Evolutionary conservation across 139 green algal species (phyloP), one percentile per base, ranked within the genome.

Genomic region (Coelastrella sp.): DNA sequence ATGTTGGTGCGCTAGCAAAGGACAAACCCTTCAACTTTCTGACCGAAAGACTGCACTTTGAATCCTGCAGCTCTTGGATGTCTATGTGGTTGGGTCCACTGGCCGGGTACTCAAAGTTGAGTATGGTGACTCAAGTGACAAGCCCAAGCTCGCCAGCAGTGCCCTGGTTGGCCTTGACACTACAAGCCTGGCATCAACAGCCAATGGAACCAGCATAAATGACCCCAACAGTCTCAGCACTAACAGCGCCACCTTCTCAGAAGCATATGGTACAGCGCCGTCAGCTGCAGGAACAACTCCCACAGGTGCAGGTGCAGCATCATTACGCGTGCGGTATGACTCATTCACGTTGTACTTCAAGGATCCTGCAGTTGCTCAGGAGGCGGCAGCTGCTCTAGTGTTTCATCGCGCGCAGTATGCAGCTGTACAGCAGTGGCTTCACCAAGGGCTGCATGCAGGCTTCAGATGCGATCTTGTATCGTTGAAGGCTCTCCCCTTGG

Each of bases 391-490:
- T 21, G 72, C 72, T 4, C 48, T 80, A 30, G 15, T 80, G 45
- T 80, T 67, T 21, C 48, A 80, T 30, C 72, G 48, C 6, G 72
- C 72, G 8, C 72, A 80, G 48, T 43, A 80, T 34, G 72, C 72
- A 67, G 72, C 72, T 23, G 51, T 66, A n/a, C 72, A 53, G 72
- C 72, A 80, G 30, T 80, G 72, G 72, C 69, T 79, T 15, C 32
- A 62, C 6, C 41, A 62, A 32, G 72, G 72, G 21, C n/a, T 80
- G 32, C 72, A 80, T 80, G 48, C 72, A 48, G 72, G 72, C 11
- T 80, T 80, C 17, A 80, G 48, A 30, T 80, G 72, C 30, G 72
- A 80, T 21, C 45, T 25, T 19, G 48, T 80, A 3, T 25, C 27
- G 21, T 8, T 80, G 17, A 53, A 48, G 32, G 72, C 72, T 19